Evolutionary conservation across 164 flowering plant species (phyloP).

Genomic region (Stephania yunnanensis): DNA sequence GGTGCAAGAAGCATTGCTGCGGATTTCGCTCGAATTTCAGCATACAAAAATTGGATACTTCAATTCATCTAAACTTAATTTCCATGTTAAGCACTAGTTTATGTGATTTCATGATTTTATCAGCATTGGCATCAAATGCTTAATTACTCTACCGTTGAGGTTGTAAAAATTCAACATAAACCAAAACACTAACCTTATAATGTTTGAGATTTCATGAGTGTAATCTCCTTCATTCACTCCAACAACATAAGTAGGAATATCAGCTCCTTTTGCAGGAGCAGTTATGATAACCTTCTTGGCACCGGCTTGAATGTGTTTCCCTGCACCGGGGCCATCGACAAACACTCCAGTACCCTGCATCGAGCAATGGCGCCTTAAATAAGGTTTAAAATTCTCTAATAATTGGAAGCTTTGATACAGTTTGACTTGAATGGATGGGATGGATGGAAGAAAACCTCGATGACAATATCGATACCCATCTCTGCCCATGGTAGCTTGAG

Average conservation of each 20-base stretch:
- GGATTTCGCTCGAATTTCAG: conserved; percentile 1
- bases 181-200: conserved; percentile 52
- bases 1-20: conserved; percentile 99
- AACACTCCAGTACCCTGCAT: conserved; percentile 94
- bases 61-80: not conserved
- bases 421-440: not conserved
- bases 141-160: not conserved
- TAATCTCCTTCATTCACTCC: conserved; percentile 93
- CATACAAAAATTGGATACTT: not conserved
- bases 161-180: too few relatives aligned
- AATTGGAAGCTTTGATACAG: not conserved
- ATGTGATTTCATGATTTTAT: not conserved
- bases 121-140: not conserved
- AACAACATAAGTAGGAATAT: conserved; percentile 91
- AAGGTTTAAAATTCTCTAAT: not conserved
- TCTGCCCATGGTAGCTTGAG: conserved; percentile 97
- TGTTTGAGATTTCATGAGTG: conserved; percentile 67
- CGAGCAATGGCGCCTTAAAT: not conserved
- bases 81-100: not conserved
- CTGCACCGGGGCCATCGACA: conserved; percentile 98
- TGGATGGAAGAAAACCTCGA: conserved; percentile 51
- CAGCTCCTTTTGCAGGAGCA: conserved; percentile 98
- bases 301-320: conserved; percentile 98
- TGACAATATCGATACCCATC: conserved; percentile 93
- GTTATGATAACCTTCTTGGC: conserved; percentile 97